Base-by-base conservation (phyloP, 371 early-diverging fungal genomes). In the Rhizopus sp. region DNA sequence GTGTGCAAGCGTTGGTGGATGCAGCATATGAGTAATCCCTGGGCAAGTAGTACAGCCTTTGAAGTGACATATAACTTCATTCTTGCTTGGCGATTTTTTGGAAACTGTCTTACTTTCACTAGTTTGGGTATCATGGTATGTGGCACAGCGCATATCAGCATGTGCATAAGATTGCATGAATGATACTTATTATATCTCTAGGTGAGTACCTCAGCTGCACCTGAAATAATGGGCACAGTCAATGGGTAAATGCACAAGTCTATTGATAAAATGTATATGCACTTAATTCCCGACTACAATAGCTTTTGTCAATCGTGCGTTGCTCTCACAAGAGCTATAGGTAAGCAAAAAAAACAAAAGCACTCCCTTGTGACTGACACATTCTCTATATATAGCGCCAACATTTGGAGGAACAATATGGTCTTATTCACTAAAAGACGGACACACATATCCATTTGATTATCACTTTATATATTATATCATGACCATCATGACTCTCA, bases 321-420 rank as follows among this genome's bases (percentile, higher is more conserved):
- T 5, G 71, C 85, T 5, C 70, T 87, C 55, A 81, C 84, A 42
- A 70, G 91, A 15, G 84, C 82, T 10, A 65, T 89, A 32, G 90
- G 89, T 55, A 39, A 47, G 5, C 15, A 13, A 50, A 57, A n/a
- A n/a, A 29, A 52, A 15, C 15, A 13, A 47, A 53, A 30, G 15
- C 30, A 17, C 2, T 2, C 23, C 17, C 10, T 33, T 17, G 23
- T 23, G 13, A 8, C 17, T 39, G 15, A 30, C 29, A 54, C 50
- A 55, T 41, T 33, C 23, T 35, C 38, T 29, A 17, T 8, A 9
- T 37, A 42, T 65, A 67, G 76, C 64, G 17, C 90, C 90, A 9
- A 82, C 84, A 0, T 52, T 86, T 8, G 86, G 87, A 16, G 88
- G 88, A 23, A 75, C 80, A 6, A 30, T 90, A 5, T 90, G 83